A percentile compares a stretch with the other conserved stretches of the same genome.
Evolutionary conservation across 1,139 yeast species (phyloP).

Genomic region (Yamadazyma sp.): DNA sequence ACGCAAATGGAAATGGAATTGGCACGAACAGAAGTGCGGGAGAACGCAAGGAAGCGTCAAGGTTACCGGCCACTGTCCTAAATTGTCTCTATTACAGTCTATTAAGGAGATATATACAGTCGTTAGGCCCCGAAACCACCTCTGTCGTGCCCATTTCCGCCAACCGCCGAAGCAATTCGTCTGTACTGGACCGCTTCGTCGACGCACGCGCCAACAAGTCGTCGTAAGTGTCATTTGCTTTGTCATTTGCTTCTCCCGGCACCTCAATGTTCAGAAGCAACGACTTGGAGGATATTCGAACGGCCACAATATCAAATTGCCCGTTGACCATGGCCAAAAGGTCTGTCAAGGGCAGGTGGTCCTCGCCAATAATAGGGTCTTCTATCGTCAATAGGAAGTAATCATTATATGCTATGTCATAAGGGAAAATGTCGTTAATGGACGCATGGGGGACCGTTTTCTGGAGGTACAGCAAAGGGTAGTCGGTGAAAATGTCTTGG

Average conservation of each 20-base stretch:
- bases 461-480: slow-evolving; percentile 5
- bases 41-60: too few species aligned
- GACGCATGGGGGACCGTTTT: slow-evolving; percentile 5
- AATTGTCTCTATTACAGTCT: not conserved
- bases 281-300: slow-evolving; percentile 21
- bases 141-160: slow-evolving; percentile 31
- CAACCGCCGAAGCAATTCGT: slow-evolving; percentile 21
- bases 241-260: not conserved
- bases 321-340: slow-evolving; percentile 17
- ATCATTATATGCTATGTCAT: slow-evolving; percentile 29
- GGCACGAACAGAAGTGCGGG: too few species aligned
- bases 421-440: slow-evolving; percentile 26
- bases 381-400: slow-evolving; percentile 26
- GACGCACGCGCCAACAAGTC: slow-evolving; percentile 8
- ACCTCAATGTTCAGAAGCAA: slow-evolving; percentile 4
- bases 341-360: slow-evolving; percentile 25
- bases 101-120: slow-evolving; percentile 21
- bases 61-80: too few species aligned
- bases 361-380: slow-evolving; percentile 13
- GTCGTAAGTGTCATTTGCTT: slow-evolving; percentile 6
- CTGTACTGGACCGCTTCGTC: slow-evolving; percentile 13
- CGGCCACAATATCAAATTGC: slow-evolving; percentile 30
- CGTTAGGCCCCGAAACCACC: slow-evolving; percentile 24
- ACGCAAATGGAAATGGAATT: too few species aligned
- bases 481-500: slow-evolving; percentile 6